A percentile compares a stretch with the other conserved stretches of the same genome.
phyloP scores from a whole-genome alignment of 2,329 filamentous ascomycete species.

The Sporothrix pallida region DNA sequence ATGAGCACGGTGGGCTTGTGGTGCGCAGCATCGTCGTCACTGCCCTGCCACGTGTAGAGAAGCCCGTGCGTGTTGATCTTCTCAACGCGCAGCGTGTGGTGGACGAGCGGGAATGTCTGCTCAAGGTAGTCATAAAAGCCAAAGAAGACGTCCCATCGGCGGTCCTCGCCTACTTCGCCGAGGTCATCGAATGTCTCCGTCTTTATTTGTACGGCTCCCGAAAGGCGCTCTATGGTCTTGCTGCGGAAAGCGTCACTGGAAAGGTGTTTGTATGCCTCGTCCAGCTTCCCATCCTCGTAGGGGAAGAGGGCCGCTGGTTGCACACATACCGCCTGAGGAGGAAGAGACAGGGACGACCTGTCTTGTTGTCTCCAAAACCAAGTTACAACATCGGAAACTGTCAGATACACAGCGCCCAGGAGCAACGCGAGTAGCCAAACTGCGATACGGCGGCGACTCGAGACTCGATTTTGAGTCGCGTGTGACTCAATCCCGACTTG shows the following conservation, averaged over 20 bases:
- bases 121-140: constrained; percentile 58
- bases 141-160: constrained; percentile 64
- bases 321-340: constrained; percentile 16
- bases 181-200: constrained; percentile 51
- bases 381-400: neutral
- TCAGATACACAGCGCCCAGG: neutral
- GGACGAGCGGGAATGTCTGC: constrained; percentile 58
- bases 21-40: constrained; percentile 45
- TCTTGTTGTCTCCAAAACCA: neutral
- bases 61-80: constrained; percentile 65
- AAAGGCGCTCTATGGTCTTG: constrained; percentile 41
- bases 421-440: constrained; percentile 12
- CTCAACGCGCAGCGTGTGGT: constrained; percentile 55
- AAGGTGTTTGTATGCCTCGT: constrained; percentile 24
- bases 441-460: neutral
- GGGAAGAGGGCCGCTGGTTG: constrained; percentile 33
- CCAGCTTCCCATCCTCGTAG: constrained; percentile 18
- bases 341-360: neutral
- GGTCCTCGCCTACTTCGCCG: constrained; percentile 59
- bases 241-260: constrained; percentile 38
- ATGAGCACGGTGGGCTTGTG: constrained; percentile 64
- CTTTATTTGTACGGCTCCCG: constrained; percentile 44
- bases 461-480: neutral
- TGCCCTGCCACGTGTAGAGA: constrained; percentile 63
- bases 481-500: neutral